A percentile compares a stretch with the other conserved stretches of the same genome.
These are phyloP conservation scores for Kondoa malvinella DNA, from an alignment of 768 basidiomycete species.

Conservation along the genomic window DNA sequence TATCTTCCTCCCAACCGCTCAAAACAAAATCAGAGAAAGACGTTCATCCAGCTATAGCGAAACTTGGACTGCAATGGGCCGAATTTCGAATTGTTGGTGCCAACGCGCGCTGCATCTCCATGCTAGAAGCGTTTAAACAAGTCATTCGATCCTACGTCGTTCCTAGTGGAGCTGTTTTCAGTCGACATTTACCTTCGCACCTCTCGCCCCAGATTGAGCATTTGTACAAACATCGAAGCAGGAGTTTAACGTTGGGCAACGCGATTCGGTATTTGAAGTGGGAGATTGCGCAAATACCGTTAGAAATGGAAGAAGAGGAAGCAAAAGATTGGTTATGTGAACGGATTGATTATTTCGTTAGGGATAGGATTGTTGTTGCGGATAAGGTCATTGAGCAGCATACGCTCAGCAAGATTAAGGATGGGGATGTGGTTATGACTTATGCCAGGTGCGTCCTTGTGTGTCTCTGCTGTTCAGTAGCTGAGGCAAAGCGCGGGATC, in stretches of 20 bases:
- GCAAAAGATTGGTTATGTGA: conserved; percentile 68
- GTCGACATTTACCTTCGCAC: conserved; percentile 68
- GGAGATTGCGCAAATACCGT: conserved; percentile 79
- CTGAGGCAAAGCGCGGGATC: background rate
- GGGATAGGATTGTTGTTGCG: conserved; percentile 79
- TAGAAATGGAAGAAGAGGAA: conserved; percentile 87
- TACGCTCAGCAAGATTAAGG: conserved; percentile 80
- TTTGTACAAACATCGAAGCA: conserved; percentile 67
- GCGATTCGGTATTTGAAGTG: conserved; percentile 85
- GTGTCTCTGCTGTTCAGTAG: background rate
- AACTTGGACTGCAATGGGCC: conserved; percentile 74
- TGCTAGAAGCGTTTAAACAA: conserved; percentile 79
- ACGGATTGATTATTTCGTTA: conserved; percentile 82
- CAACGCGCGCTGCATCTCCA: conserved; percentile 88
- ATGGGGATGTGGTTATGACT: conserved; percentile 79
- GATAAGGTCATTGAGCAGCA: conserved; percentile 81
- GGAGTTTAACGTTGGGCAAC: conserved; percentile 88
- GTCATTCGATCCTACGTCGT: conserved; percentile 81
- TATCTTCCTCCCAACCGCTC: conserved; percentile 37
- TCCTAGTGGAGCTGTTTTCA: conserved; percentile 67
- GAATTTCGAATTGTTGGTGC: conserved; percentile 85
- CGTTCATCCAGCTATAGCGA: conserved; percentile 73
- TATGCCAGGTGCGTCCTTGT: conserved; percentile 59
- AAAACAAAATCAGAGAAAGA: conserved; percentile 69
- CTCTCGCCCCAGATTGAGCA: conserved; percentile 84